These are phyloP conservation scores for Leishmania amazonensis DNA, from an alignment of 208 protist species.

Conservation along the genomic window DNA sequence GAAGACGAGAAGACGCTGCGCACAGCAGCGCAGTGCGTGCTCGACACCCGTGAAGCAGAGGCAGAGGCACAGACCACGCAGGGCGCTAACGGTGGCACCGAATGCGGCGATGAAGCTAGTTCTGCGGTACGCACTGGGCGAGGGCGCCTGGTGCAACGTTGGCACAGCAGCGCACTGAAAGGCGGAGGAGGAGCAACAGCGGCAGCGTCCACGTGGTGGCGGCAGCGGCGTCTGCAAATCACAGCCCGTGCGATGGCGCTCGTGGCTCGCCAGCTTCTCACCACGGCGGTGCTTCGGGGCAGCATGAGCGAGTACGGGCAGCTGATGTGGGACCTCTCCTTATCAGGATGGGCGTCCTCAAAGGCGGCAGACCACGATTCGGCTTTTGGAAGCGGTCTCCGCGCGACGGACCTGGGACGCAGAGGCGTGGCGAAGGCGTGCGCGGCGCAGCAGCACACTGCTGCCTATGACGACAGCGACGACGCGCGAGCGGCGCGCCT, in stretches of 20 bases:
- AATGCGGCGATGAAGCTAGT: not conserved
- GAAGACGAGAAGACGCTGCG: slow-evolving; percentile 7
- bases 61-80: not conserved
- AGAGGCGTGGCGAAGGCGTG: not conserved
- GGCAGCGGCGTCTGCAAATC: slow-evolving; percentile 1
- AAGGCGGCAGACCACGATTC: not conserved
- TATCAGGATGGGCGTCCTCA: not conserved
- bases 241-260: not conserved
- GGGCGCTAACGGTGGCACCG: not conserved
- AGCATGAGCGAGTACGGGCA: slow-evolving; percentile 32
- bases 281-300: slow-evolving; percentile 20
- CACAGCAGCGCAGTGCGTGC: slow-evolving; percentile 9
- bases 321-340: slow-evolving; percentile 18
- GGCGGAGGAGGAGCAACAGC: not conserved
- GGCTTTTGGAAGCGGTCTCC: not conserved
- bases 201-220: slow-evolving; percentile 1
- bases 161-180: not conserved
- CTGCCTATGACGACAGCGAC: not conserved
- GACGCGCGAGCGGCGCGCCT: slow-evolving; percentile 15
- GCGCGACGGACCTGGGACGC: not conserved
- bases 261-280: slow-evolving; percentile 20
- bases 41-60: not conserved
- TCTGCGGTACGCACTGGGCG: not conserved
- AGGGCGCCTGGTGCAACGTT: not conserved
- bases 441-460: not conserved